Evolutionary conservation across 208 protist species (phyloP), one percentile per base, ranked within the genome.

Genomic region (Willaertia magna): DNA sequence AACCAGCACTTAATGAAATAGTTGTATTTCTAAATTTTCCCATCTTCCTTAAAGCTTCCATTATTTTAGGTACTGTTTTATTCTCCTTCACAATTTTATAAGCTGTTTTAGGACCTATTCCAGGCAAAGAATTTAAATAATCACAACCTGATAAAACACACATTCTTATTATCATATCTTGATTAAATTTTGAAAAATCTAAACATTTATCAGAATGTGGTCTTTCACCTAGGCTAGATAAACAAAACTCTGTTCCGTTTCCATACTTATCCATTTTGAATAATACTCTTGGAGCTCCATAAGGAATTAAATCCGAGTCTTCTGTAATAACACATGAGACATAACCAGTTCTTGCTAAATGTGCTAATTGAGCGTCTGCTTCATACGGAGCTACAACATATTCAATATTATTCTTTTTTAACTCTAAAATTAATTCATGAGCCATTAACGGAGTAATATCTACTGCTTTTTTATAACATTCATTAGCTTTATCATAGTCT

Each of bases 331-430:
- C 94, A 0, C 95, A 95, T 40, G 93, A 86, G 1, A 98, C 95
- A 88, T 94, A 92, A 14, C 96, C 93, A 30, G 92, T 92, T 18
- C 89, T 87, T 59, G 90, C 92, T 4, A 99, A 89, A 86, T 95
- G 99, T 9, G 97, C 96, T 12, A 99, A 86, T 91, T 99, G 97
- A 1, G 98, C 97, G 91, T 99, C 98, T 0, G 98, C 98, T 93
- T 99, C 98, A 89, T 99, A 99, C 6, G 98, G 98, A n/a, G 98
- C 94, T 4, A 99, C 97, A 18, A 99, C 90, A 87, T 93, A 98
- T 84, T 92, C 89, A 11, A 97, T 52, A 34, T 83, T 84, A 39
- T 89, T 47, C 48, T 86, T 49, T 61, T 86, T 39, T 0, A 91
- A 84, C 39, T 52, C 55, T 55, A 84, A 22, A 16, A 97, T 96